Percentiles rank a stretch among this genome's conserved stretches.
Conservation (phyloP, 2,329 filamentous ascomycete genomes). For the Exophiala lecanii-corni region DNA sequence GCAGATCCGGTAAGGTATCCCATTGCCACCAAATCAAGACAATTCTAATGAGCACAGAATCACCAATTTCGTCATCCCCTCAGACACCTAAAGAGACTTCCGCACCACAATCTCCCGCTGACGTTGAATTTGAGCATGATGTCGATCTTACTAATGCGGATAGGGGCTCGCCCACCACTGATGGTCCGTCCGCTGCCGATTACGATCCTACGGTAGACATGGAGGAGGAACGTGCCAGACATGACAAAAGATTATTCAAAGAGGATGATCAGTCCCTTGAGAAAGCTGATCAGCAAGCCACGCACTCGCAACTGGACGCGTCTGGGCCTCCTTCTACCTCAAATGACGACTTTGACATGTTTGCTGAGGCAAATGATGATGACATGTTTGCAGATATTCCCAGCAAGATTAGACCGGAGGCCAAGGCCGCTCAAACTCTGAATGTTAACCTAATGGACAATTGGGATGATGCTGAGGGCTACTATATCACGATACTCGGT, state of each 20-base stretch:
- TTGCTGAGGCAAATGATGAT: slow-evolving; percentile 58
- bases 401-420: slow-evolving; percentile 46
- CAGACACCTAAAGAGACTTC: slow-evolving; percentile 46
- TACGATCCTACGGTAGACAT: slow-evolving; percentile 88
- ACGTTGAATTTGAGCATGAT: slow-evolving; percentile 62
- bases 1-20: slow-evolving; percentile 35
- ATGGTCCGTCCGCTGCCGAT: slow-evolving; percentile 85
- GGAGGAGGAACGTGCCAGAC: slow-evolving; percentile 72
- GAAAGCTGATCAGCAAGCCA: slow-evolving; percentile 56
- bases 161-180: slow-evolving; percentile 38
- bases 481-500: slow-evolving; percentile 90
- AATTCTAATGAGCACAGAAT: slow-evolving; percentile 32
- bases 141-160: slow-evolving; percentile 61
- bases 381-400: slow-evolving; percentile 82
- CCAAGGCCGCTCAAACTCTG: slow-evolving; percentile 52
- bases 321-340: slow-evolving; percentile 37
- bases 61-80: slow-evolving; percentile 41
- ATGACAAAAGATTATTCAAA: slow-evolving; percentile 60
- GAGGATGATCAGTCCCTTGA: slow-evolving; percentile 51
- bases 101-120: slow-evolving; percentile 51
- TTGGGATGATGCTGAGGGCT: slow-evolving; percentile 89
- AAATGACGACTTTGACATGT: slow-evolving; percentile 59
- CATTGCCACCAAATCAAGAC: slow-evolving; percentile 35
- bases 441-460: slow-evolving; percentile 80
- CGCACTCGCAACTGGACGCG: slow-evolving; percentile 37